A percentile compares a stretch with the other conserved stretches of the same genome.
phyloP scores from a whole-genome alignment of 108 stramenopile species.

The Chaetoceros tenuissimus region DNA sequence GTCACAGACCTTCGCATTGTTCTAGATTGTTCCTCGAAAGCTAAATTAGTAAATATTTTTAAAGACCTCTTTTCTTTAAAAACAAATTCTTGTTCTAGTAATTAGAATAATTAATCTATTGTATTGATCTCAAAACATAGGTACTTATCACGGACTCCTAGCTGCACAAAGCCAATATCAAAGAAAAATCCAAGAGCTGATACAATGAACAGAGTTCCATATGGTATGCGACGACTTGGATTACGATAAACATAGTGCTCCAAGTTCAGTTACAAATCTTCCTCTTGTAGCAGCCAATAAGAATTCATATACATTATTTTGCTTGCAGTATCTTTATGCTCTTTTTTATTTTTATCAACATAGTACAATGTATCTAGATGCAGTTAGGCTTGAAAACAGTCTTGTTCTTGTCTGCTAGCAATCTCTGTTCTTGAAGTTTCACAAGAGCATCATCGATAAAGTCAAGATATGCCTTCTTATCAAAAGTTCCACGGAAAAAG shows the following conservation, averaged over 20 bases:
- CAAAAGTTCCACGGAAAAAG: slow-evolving; percentile 81
- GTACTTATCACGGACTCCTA: background rate
- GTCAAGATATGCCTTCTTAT: slow-evolving; percentile 57
- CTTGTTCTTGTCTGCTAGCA: slow-evolving; percentile 24
- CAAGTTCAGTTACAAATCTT: slow-evolving; percentile 20
- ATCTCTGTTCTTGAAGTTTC: slow-evolving; percentile 37
- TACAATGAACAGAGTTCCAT: slow-evolving; percentile 23
- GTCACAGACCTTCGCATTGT: too few relatives aligned
- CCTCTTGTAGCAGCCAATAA: slow-evolving; percentile 17
- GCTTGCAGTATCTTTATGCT: too few relatives aligned
- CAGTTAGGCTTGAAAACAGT: background rate
- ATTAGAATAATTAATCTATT: background rate
- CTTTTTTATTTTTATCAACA: too few relatives aligned
- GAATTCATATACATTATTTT: slow-evolving; percentile 21
- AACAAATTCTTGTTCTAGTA: background rate
- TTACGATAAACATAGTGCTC: slow-evolving; percentile 26
- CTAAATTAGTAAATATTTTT: too few relatives aligned
- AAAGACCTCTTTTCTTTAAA: too few relatives aligned
- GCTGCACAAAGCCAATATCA: slow-evolving; percentile 18
- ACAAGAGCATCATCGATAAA: slow-evolving; percentile 59
- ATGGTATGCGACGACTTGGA: slow-evolving; percentile 24
- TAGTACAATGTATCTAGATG: too few relatives aligned
- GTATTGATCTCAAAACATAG: background rate
- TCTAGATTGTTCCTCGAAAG: too few relatives aligned
- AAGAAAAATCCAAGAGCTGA: slow-evolving; percentile 16